Evolutionary conservation across 106 monocot genomes (phyloP).

Genomic region (Alisma plantagoaquatica): DNA sequence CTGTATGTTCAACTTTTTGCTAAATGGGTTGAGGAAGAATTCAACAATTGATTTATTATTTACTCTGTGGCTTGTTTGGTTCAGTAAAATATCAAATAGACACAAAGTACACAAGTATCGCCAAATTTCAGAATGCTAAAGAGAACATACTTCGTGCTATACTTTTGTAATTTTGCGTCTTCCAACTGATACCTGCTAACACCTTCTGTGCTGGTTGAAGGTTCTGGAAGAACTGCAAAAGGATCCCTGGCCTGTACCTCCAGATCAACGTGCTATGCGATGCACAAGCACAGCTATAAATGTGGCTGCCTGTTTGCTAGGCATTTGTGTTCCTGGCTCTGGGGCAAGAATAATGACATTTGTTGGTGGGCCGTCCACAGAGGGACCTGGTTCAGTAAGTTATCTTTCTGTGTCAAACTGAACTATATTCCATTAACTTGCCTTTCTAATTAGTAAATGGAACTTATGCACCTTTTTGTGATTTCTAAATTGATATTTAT

Average conservation of each 20-base stretch:
- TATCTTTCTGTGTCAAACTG: not conserved
- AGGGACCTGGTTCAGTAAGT: constrained; percentile 75
- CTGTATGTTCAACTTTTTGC: not conserved
- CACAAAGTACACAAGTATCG: not conserved
- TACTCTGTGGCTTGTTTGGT: too few species aligned
- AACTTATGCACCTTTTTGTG: not conserved
- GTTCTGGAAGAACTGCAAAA: constrained; percentile 89
- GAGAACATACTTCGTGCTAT: not conserved
- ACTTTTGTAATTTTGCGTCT: not conserved
- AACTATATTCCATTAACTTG: not conserved
- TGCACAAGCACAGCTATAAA: constrained; percentile 82
- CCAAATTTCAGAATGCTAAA: not conserved
- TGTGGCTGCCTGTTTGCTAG: constrained; percentile 80
- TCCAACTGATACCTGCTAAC: not conserved
- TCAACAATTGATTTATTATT: too few species aligned
- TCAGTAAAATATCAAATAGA: not conserved
- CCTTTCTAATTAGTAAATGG: not conserved
- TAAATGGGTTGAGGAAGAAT: too few species aligned
- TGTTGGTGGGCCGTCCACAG: constrained; percentile 92
- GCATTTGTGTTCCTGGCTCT: constrained; percentile 97
- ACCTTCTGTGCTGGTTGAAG: constrained; percentile 17
- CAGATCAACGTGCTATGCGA: constrained; percentile 69
- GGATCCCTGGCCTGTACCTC: constrained; percentile 84
- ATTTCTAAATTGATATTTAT: too few species aligned
- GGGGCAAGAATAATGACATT: constrained; percentile 99